Conservation (phyloP, 495 filamentous ascomycete genomes). For the Oidiodendron maius region DNA sequence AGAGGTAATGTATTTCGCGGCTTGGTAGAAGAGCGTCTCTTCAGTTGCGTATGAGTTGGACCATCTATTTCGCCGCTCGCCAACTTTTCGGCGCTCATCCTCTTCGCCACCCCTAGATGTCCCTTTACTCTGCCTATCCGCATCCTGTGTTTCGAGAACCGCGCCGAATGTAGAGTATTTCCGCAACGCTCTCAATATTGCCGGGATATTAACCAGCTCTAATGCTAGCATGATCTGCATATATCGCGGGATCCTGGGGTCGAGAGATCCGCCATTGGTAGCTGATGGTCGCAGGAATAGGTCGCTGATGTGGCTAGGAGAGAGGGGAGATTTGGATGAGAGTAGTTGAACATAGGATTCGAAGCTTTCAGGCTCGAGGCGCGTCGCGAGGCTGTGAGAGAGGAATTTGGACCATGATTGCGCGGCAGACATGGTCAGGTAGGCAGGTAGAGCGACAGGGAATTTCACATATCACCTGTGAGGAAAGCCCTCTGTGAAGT, state of each 20-base stretch:
- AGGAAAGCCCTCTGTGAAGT: too few species aligned
- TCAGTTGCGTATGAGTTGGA: conserved; percentile 40
- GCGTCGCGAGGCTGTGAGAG: conserved; percentile 33
- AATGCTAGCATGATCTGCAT: conserved; percentile 51
- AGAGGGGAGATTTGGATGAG: conserved; percentile 35
- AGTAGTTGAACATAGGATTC: conserved; percentile 33
- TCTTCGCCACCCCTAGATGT: conserved; percentile 12
- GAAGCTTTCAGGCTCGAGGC: conserved; percentile 42
- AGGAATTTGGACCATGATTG: conserved; percentile 29
- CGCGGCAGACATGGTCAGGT: conserved; percentile 1
- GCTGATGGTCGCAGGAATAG: conserved; percentile 50
- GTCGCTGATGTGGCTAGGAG: conserved; percentile 45
- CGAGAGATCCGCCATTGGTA: conserved; percentile 44
- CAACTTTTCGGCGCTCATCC: conserved; percentile 8
- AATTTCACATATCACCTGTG: too few species aligned
- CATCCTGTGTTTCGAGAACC: neutral
- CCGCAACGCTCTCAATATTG: conserved; percentile 52
- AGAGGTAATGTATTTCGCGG: conserved; percentile 38
- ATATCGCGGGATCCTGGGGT: conserved; percentile 60
- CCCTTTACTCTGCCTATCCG: conserved; percentile 14
- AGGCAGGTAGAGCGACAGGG: too few species aligned
- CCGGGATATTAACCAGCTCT: conserved; percentile 43
- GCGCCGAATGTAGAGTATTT: conserved; percentile 47
- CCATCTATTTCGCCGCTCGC: conserved; percentile 34
- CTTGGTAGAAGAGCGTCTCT: conserved; percentile 45